A percentile compares a stretch with the other conserved stretches of the same genome.
These are phyloP conservation scores for Penicillium paneum DNA, from an alignment of 2,329 filamentous ascomycete species.

Conservation along the genomic window DNA sequence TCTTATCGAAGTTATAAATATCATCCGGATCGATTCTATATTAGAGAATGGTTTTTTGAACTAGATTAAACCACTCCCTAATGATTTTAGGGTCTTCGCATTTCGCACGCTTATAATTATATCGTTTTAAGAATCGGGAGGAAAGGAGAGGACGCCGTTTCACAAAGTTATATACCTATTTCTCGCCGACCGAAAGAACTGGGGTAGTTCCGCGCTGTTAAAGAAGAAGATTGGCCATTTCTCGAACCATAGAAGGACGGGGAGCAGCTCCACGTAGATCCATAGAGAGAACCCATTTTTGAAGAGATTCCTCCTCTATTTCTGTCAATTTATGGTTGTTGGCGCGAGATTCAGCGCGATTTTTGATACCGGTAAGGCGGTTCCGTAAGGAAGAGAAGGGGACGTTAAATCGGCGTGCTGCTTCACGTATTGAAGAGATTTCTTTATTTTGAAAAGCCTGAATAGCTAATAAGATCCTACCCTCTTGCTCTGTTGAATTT, in stretches of 20 bases:
- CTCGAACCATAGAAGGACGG: no score
- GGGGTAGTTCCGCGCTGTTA: not conserved
- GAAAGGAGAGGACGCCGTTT: not conserved
- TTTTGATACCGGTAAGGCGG: no score
- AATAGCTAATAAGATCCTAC: slow-evolving; percentile 2
- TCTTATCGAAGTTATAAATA: no score
- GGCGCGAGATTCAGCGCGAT: no score
- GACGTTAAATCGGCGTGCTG: not conserved
- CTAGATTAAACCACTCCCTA: no score
- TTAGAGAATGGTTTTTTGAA: no score
- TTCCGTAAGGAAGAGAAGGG: not conserved
- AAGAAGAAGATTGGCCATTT: no score
- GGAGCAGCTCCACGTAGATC: not conserved
- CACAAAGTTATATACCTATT: not conserved
- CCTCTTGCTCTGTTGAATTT: not conserved
- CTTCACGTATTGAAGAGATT: not conserved
- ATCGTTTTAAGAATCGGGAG: not conserved
- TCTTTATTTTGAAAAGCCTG: not conserved
- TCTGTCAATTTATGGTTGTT: no score
- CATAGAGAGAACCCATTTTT: not conserved
- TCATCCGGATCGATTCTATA: no score
- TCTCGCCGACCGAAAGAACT: not conserved
- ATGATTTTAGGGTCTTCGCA: no score
- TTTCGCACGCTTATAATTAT: not conserved
- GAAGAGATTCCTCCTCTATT: no score